Base-by-base conservation (phyloP, 2,329 filamentous ascomycete species). In the Beauveria australis region DNA sequence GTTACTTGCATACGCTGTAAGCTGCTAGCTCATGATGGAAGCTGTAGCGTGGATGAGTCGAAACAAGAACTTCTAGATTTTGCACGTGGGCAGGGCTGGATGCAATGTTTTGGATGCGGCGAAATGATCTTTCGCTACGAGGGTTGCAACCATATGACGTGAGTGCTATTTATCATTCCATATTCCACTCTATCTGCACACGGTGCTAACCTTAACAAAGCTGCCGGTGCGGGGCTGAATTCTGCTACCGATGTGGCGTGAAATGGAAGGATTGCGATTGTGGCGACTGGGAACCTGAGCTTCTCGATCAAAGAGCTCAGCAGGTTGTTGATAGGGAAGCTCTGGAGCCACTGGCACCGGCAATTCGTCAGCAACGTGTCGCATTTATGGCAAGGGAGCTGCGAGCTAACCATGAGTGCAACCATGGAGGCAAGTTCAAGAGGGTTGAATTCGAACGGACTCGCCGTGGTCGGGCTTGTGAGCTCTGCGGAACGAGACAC, bases 141-240 rank as follows among this genome's bases (percentile, higher is more conserved):
- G 44, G 61, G 61, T 19, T 63, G 58, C 26, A 58, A 63, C 41
- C 61, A 63, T 33, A 63, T 61, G 53, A 63, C 61, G 61, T 61
- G 28, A 47, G 61, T 61, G 41, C 41, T 44, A 10, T 22, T 44
- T 44, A 44, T 44, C 41, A 44, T 44, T 44, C 26, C 26, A 26
- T 26, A 26, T 26, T 26, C 26, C 26, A 26, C 26, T 26, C 26
- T 26, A 26, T 26, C 41, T 44, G 7, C 41, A 44, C 41, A 44
- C 18, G 18, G 41, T 44, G 41, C 41, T 44, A 44, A 44, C 18
- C 41, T 44, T 19, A 37, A 7, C 33, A 37, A 53, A 61, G 61
- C 7, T 63, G 61, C 43, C 28, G 47, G 33, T 63, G 61, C 30
- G 14, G 58, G 19, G 48, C 58, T 19, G 37, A 61, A 26, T 63